phyloP scores from a whole-genome alignment of 768 basidiomycete genomes.

The Hygrocybe coccinea region DNA sequence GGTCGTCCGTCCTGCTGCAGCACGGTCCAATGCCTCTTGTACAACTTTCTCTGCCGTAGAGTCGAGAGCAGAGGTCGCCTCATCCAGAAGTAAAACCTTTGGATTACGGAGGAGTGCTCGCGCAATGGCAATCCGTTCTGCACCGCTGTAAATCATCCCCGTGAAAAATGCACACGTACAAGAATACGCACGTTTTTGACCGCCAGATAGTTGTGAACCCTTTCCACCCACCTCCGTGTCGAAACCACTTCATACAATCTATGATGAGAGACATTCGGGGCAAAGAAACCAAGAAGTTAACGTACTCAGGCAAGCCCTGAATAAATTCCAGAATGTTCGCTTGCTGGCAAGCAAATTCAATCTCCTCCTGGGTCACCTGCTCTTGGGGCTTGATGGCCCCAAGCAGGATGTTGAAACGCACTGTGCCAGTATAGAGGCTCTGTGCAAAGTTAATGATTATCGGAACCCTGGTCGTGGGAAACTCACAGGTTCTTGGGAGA shows the following conservation, averaged over 20 bases:
- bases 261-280: not conserved
- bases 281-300: not conserved
- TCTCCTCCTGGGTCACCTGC: slow-evolving; percentile 81
- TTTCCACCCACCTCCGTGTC: slow-evolving; percentile 91
- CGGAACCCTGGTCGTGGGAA: not conserved
- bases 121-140: slow-evolving; percentile 76
- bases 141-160: not conserved
- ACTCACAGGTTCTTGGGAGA: slow-evolving; percentile 73
- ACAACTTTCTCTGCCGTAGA: slow-evolving; percentile 92
- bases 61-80: slow-evolving; percentile 88
- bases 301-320: slow-evolving; percentile 70
- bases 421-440: slow-evolving; percentile 80
- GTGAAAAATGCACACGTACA: slow-evolving; percentile 1
- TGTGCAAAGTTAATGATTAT: not conserved
- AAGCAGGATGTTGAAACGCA: slow-evolving; percentile 87
- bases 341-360: slow-evolving; percentile 79
- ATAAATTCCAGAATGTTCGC: slow-evolving; percentile 94
- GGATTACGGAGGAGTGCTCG: slow-evolving; percentile 89
- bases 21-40: slow-evolving; percentile 88
- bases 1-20: slow-evolving; percentile 87
- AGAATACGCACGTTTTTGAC: slow-evolving; percentile 62
- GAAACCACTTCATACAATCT: slow-evolving; percentile 54
- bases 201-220: slow-evolving; percentile 83
- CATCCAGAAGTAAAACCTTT: slow-evolving; percentile 80
- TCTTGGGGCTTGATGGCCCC: slow-evolving; percentile 72